A percentile compares a stretch with the other conserved stretches of the same genome.
These are phyloP conservation scores for Phragmites australis DNA, from an alignment of 176 grass and related monocot genomes.

Conservation along the genomic window DNA sequence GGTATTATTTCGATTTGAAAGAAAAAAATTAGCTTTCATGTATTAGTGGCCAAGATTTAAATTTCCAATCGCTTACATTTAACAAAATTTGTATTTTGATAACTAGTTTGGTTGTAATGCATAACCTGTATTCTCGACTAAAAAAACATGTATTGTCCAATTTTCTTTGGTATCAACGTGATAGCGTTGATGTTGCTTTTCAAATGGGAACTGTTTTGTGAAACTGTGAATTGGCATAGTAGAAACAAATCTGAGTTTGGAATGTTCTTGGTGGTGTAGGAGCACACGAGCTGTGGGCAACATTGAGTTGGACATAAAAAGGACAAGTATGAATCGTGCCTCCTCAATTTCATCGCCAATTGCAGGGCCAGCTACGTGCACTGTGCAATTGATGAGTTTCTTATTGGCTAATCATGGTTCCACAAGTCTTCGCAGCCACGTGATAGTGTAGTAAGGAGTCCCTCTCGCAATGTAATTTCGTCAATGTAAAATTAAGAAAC, in stretches of 20 bases:
- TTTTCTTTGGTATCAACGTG: not conserved
- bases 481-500: not conserved
- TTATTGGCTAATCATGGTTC: conserved; percentile 32
- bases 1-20: not conserved
- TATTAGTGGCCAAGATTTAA: too few relatives aligned
- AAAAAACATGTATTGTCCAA: too few relatives aligned
- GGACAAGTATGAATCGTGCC: conserved; percentile 39
- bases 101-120: not conserved
- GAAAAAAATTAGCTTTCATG: too few relatives aligned
- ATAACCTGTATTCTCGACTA: not conserved
- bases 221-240: not conserved
- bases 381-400: conserved; percentile 6
- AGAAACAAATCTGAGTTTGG: conserved; percentile 1
- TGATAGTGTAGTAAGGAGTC: conserved; percentile 15
- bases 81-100: not conserved
- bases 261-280: not conserved
- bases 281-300: not conserved
- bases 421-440: conserved; percentile 6
- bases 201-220: not conserved
- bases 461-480: not conserved
- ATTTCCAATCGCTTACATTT: not conserved
- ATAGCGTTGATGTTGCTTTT: not conserved
- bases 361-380: conserved; percentile 11
- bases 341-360: conserved; percentile 18
- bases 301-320: conserved; percentile 47